A percentile compares a stretch with the other conserved stretches of the same genome.
phyloP scores from a whole-genome alignment of 306 rosid species.

The Urtica urens region DNA sequence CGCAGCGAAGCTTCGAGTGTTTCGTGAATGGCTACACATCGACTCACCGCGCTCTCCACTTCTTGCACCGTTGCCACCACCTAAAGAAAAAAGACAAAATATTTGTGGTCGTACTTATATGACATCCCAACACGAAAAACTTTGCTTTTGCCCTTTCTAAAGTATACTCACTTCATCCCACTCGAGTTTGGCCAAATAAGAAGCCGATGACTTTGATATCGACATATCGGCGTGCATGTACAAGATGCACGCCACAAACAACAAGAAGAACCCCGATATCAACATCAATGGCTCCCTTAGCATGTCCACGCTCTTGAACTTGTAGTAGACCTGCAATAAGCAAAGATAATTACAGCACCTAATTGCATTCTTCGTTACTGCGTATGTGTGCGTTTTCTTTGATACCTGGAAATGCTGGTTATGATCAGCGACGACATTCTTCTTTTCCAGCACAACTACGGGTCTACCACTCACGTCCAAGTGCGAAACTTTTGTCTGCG shows the following conservation, averaged over 20 bases:
- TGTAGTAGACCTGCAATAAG: slow-evolving; percentile 77
- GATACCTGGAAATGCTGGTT: slow-evolving; percentile 83
- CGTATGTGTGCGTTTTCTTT: not conserved
- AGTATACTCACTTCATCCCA: slow-evolving; percentile 79
- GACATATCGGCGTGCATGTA: slow-evolving; percentile 78
- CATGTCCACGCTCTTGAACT: slow-evolving; percentile 82
- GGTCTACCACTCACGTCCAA: slow-evolving; percentile 94
- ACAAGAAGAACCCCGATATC: slow-evolving; percentile 69
- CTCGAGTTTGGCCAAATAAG: slow-evolving; percentile 83
- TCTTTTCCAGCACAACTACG: slow-evolving; percentile 77
- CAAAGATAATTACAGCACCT: slow-evolving; percentile 1
- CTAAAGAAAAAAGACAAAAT: slow-evolving; percentile 26
- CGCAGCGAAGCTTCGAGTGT: slow-evolving; percentile 80
- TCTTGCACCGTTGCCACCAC: slow-evolving; percentile 61
- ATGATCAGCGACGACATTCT: slow-evolving; percentile 86
- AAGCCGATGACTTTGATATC: slow-evolving; percentile 84
- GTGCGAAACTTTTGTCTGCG: slow-evolving; percentile 90
- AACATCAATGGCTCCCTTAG: slow-evolving; percentile 84
- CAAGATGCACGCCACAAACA: slow-evolving; percentile 62
- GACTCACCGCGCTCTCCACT: slow-evolving; percentile 42
- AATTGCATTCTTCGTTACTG: not conserved
- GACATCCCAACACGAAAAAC: no score
- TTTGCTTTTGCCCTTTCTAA: not conserved
- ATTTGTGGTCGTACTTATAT: no score
- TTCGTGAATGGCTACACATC: slow-evolving; percentile 55